Evolutionary conservation across 2,329 filamentous ascomycete species (phyloP), one percentile per base, ranked within the genome.

Genomic region (Nothophoma quercina): DNA sequence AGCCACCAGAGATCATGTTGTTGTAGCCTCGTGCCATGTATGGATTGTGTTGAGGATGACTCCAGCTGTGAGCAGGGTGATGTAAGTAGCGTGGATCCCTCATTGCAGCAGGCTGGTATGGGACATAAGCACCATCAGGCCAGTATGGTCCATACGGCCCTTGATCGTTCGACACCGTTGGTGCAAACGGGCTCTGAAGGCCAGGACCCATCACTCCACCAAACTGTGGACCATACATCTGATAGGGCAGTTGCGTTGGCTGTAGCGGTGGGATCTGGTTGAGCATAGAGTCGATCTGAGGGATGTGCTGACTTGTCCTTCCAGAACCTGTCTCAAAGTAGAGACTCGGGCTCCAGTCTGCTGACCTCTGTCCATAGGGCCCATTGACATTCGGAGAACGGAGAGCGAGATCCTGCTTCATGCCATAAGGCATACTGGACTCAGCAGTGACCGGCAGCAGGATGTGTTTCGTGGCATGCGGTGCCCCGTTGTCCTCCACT

Each of bases 391-490:
- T 59, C 9, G 70, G 68, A 3, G 72, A 70, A 34, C 73, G 64
- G 15, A 76, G 58, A 8, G 74, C 70, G 1, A 76, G 60, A 8
- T 75, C 71, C 43, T 72, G 73, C 55, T 72, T 72, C 35, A 70
- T 55, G 19, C 59, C 63, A 38, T 70, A 73, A 1, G 64, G 63
- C 6, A 71, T 58, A 43, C 47, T 63, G 9, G 74, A 72, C 49
- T 79, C 76, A 16, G 78, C 76, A 22, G 82, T 76, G 26, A 83
- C 81, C 3, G 90, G 87, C 22, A 96, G 79, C 16, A 95, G 81
- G 70, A 96, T 85, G 70, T 96, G 92, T 75, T 97, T 97, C 38
- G 86, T 79, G 1, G 90, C 88, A 29, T 90, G 90, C 5, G 88
- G 88, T 29, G 89, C 89, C 28, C 87, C 85, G 8, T 83, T 85